Evolutionary conservation across 192 early-diverging fungal genomes (phyloP).

Genomic region (Martensiomyces pterosporus): DNA sequence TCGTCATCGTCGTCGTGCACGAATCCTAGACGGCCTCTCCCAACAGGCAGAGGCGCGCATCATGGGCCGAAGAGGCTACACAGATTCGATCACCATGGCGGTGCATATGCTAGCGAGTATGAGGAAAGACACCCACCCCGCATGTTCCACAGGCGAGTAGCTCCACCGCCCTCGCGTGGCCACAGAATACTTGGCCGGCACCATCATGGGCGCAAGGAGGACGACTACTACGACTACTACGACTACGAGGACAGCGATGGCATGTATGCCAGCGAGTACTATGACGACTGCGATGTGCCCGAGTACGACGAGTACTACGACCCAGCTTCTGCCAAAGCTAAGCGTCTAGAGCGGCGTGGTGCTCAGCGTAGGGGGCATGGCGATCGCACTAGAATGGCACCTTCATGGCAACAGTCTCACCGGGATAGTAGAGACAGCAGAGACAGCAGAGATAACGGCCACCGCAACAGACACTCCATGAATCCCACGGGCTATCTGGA

Average conservation of each 20-base stretch:
- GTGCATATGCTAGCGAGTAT: slow-evolving; percentile 18
- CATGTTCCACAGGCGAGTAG: slow-evolving; percentile 23
- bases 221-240: slow-evolving; percentile 33
- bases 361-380: not conserved
- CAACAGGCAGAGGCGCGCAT: not conserved
- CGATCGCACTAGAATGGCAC: no score
- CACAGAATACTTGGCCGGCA: slow-evolving; percentile 9
- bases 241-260: slow-evolving; percentile 24
- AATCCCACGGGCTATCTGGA: not conserved
- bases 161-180: slow-evolving; percentile 11
- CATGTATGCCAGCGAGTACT: slow-evolving; percentile 25
- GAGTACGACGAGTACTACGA: slow-evolving; percentile 9
- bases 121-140: slow-evolving; percentile 5
- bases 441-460: no score
- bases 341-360: no score
- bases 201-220: slow-evolving; percentile 11
- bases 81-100: slow-evolving; percentile 9
- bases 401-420: no score
- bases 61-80: slow-evolving; percentile 6
- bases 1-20: no score
- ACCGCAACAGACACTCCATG: no score
- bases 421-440: no score
- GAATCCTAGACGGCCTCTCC: no score
- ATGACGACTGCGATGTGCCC: slow-evolving; percentile 19
- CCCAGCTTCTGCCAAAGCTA: no score